A percentile compares a stretch with the other conserved stretches of the same genome.
Conservation (phyloP, 2,329 filamentous ascomycete species). For the Ceratocystis eucalypticola region DNA sequence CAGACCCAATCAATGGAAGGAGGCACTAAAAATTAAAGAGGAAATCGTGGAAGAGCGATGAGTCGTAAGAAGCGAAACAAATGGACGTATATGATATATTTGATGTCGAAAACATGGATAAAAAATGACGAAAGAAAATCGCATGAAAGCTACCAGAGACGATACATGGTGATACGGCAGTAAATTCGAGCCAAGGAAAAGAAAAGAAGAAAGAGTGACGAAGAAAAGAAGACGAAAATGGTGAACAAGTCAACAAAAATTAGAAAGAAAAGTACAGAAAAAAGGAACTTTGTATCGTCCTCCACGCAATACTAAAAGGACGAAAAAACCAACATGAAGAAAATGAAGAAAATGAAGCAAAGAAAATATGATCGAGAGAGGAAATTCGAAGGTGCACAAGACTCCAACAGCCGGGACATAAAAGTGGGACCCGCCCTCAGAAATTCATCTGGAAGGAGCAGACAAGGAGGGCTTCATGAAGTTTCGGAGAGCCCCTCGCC, state of each 20-base stretch:
- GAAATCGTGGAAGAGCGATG: not conserved
- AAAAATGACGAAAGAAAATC: slow-evolving; percentile 18
- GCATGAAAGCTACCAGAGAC: slow-evolving; percentile 18
- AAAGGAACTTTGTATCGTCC: not conserved
- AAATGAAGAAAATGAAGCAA: not conserved
- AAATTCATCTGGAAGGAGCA: slow-evolving; percentile 4
- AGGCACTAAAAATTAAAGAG: slow-evolving; percentile 26
- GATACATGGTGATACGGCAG: slow-evolving; percentile 7
- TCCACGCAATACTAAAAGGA: not conserved
- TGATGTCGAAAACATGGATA: slow-evolving; percentile 16
- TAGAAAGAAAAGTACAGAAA: not conserved
- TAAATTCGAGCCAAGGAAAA: slow-evolving; percentile 18
- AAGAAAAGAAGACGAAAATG: slow-evolving; percentile 2
- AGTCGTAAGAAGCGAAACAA: slow-evolving; percentile 20
- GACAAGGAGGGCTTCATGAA: not conserved
- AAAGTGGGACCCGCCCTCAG: not conserved
- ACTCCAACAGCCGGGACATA: slow-evolving; percentile 17
- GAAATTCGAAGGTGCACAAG: slow-evolving; percentile 22
- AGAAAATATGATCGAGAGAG: slow-evolving; percentile 8
- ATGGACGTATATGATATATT: not conserved
- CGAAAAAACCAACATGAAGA: not conserved
- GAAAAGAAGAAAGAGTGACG: slow-evolving; percentile 17
- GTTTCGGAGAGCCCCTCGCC: not conserved
- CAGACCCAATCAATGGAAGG: slow-evolving; percentile 35
- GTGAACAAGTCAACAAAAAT: not conserved